Conservation (phyloP, 148 eudicot genomes). For the Spergularia bocconei region DNA sequence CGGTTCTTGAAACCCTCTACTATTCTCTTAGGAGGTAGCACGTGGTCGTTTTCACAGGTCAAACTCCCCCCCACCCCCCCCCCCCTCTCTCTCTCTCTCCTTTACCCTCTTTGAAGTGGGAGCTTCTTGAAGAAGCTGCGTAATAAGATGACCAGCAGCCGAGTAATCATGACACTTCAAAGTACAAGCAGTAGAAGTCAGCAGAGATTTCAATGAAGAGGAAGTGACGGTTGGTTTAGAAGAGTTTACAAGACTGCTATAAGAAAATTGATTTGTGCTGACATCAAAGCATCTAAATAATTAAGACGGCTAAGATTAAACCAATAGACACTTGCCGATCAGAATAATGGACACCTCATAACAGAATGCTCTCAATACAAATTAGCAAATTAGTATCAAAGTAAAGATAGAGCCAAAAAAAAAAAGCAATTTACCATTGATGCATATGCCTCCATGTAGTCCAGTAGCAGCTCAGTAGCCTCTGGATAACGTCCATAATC, state of each 20-base stretch:
- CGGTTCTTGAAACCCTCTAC: not conserved
- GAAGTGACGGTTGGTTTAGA: not conserved
- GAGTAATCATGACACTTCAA: not conserved
- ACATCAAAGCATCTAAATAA: not conserved
- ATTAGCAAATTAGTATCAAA: not conserved
- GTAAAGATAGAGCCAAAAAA: not conserved
- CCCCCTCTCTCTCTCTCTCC: too few species aligned
- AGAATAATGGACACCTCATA: not conserved
- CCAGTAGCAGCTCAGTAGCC: constrained; percentile 80
- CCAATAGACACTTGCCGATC: not conserved
- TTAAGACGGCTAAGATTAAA: not conserved
- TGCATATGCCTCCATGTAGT: constrained; percentile 66
- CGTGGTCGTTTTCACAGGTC: too few species aligned
- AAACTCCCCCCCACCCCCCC: too few species aligned
- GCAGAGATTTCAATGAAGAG: not conserved
- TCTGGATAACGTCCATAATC: constrained; percentile 83
- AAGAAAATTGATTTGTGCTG: not conserved
- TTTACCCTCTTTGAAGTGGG: not conserved
- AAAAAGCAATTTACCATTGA: constrained; percentile 47
- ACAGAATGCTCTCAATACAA: not conserved
- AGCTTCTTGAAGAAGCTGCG: not conserved
- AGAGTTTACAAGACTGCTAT: not conserved
- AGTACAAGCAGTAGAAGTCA: not conserved
- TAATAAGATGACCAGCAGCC: not conserved
- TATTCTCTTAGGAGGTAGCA: not conserved